Conservation (phyloP, 495 filamentous ascomycete species). For the Glonium stellatum region DNA sequence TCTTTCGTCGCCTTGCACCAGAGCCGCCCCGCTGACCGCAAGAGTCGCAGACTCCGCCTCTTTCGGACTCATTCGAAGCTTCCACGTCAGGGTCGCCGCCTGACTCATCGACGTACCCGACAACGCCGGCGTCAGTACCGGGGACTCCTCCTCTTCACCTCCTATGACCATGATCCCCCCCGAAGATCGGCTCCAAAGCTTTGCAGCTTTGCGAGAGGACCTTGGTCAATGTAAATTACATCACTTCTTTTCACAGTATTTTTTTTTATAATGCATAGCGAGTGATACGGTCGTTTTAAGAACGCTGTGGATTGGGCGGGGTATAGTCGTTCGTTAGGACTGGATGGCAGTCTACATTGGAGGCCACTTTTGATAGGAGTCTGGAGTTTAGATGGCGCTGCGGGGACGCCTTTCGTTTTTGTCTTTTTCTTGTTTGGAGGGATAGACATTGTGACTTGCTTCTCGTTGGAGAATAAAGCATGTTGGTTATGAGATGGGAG, state of each 20-base stretch:
- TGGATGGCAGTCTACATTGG: background rate
- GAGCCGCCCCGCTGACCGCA: conserved; percentile 26
- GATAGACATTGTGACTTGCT: background rate
- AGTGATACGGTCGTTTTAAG: conserved; percentile 11
- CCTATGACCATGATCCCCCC: conserved; percentile 3
- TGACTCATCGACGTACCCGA: conserved; percentile 50
- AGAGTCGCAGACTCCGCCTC: conserved; percentile 66
- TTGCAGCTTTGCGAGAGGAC: conserved; percentile 6
- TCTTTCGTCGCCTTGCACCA: conserved; percentile 20
- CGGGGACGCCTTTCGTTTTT: background rate
- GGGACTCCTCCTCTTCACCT: conserved; percentile 49
- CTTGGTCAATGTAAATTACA: conserved; percentile 22
- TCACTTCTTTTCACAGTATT: background rate
- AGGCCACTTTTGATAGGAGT: background rate
- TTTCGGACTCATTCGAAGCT: conserved; percentile 73
- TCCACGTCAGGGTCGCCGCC: conserved; percentile 56
- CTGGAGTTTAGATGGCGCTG: background rate
- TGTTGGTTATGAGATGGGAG: no score
- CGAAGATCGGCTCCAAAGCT: background rate
- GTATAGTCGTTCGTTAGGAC: conserved; percentile 3
- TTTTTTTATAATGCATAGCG: conserved; percentile 26
- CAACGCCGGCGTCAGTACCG: conserved; percentile 62
- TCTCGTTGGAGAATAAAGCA: background rate
- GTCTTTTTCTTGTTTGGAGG: background rate
- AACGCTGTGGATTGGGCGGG: conserved; percentile 8